Evolutionary conservation across 2,329 filamentous ascomycete genomes (phyloP), one percentile per base, ranked within the genome.

Genomic region (Xylaria sp.): DNA sequence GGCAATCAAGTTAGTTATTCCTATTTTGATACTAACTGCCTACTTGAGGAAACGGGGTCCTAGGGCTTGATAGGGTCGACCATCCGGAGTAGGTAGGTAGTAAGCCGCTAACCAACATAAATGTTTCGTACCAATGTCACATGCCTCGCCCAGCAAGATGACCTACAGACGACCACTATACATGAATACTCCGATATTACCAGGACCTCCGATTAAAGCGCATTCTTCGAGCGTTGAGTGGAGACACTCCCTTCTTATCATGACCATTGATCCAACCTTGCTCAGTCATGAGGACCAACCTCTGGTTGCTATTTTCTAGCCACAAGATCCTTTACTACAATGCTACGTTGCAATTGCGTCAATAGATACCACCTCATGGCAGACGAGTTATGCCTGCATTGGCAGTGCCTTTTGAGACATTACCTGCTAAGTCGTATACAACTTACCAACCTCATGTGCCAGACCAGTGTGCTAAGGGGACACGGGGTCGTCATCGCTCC

Each of bases 61-160:
- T 37, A 25, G 27, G 49, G 35, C 13, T 46, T 48, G 31, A 33
- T 33, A 29, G 47, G 38, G 56, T 53, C 35, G 35, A 15, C 59
- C 54, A 58, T 37, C 54, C 51, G 4, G 48, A 56, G 43, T 51
- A 58, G 60, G 59, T 62, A 62, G 59, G 60, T 62, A 58, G 54
- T 51, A 62, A 35, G 41, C 15, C 25, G 47, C 43, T 27, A 41
- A 57, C 48, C 41, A 44, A 49, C 13, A 25, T 21, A 8, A 29
- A 54, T 51, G 55, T 60, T 62, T 51, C 51, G 47, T 19, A 35
- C n/a, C 40, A 40, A 54, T 56, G 60, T 63, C 56, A 63, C 57
- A 63, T 63, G 60, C 56, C 57, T 53, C 48, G 38, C 41, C 52
- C 17, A 21, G 52, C 41, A 17, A 53, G 19, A 51, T 49, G 11